These are phyloP conservation scores for Metschnikowia vanudenii DNA, from an alignment of 805 yeast species.

Conservation along the genomic window DNA sequence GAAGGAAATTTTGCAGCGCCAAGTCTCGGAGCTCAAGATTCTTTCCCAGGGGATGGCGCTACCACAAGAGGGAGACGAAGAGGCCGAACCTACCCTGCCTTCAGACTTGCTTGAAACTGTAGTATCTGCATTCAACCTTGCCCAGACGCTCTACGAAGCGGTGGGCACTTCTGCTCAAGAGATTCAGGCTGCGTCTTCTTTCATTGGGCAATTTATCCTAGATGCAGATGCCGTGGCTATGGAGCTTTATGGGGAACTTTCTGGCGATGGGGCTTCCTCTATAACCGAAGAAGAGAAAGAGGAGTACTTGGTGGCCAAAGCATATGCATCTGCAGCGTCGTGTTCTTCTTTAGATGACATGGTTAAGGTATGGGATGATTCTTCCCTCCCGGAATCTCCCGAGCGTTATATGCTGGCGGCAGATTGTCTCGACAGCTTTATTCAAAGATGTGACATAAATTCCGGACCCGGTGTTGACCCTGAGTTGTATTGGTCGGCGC, in stretches of 20 bases:
- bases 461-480: conserved; percentile 11
- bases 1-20: conserved; percentile 26
- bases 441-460: conserved; percentile 35
- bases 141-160: conserved; percentile 32
- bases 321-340: conserved; percentile 17
- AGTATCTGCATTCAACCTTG: conserved; percentile 27
- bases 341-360: conserved; percentile 22
- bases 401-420: conserved; percentile 43
- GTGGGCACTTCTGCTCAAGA: conserved; percentile 1
- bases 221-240: conserved; percentile 21
- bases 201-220: conserved; percentile 23
- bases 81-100: conserved; percentile 11
- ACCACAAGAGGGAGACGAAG: neutral
- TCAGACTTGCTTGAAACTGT: conserved; percentile 37
- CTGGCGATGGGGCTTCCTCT: neutral
- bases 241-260: conserved; percentile 18
- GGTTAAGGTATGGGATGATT: conserved; percentile 33
- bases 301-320: conserved; percentile 33
- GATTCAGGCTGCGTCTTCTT: conserved; percentile 7
- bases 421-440: conserved; percentile 43
- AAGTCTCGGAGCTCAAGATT: conserved; percentile 25
- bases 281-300: conserved; percentile 27
- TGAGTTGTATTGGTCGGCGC: conserved; percentile 37
- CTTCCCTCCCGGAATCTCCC: conserved; percentile 25
- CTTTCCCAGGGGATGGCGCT: neutral